These are phyloP conservation scores for Termitomyces sp. DNA, from an alignment of 768 basidiomycete genomes.

Conservation along the genomic window DNA sequence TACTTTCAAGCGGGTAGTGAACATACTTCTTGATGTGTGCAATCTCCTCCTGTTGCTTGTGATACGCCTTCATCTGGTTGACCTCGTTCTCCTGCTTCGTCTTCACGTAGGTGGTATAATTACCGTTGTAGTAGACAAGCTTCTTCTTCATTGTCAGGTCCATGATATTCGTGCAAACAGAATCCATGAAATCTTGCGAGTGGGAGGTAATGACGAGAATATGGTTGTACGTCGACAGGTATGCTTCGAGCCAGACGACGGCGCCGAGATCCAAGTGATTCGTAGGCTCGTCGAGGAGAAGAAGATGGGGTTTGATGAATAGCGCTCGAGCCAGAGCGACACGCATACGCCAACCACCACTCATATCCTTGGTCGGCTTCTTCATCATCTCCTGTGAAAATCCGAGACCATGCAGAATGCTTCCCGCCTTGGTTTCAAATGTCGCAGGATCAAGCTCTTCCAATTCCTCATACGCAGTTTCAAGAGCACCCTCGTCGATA, in stretches of 20 bases:
- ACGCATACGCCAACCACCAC: constrained; percentile 99
- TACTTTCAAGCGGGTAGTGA: not conserved
- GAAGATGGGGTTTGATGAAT: constrained; percentile 93
- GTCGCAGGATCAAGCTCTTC: constrained; percentile 96
- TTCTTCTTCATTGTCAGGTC: constrained; percentile 92
- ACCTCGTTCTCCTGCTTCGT: constrained; percentile 97
- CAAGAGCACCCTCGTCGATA: constrained; percentile 85
- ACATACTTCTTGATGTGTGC: constrained; percentile 94
- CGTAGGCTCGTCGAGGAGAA: constrained; percentile 90
- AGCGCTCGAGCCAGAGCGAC: constrained; percentile 94
- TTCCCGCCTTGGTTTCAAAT: constrained; percentile 94
- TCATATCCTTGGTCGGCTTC: constrained; percentile 97
- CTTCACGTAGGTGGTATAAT: constrained; percentile 96
- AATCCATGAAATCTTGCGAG: constrained; percentile 99
- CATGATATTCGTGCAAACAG: constrained; percentile 97
- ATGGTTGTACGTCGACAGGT: constrained; percentile 97
- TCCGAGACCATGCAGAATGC: constrained; percentile 96
- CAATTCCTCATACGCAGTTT: constrained; percentile 89
- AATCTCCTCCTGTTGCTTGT: constrained; percentile 98
- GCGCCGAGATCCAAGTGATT: constrained; percentile 96
- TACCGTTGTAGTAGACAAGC: constrained; percentile 91
- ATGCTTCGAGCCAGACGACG: constrained; percentile 98
- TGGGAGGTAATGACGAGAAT: constrained; percentile 97
- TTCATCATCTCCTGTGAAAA: constrained; percentile 91
- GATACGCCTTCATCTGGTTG: constrained; percentile 99